Evolutionary conservation across 257 asterid species (phyloP).

Genomic region (Gynochthodes officinalis): DNA sequence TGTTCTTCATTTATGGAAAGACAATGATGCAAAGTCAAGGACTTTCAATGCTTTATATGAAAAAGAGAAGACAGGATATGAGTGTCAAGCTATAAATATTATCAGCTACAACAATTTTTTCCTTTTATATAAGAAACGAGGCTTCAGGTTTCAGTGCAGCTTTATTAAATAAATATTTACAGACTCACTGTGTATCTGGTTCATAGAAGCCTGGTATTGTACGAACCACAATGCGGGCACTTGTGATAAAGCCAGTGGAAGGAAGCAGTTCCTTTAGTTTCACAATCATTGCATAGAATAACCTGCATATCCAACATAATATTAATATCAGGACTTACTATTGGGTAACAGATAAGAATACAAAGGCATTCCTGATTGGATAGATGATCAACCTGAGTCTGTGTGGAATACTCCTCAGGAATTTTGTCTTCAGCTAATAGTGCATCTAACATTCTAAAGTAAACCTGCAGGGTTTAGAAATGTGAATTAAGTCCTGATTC

Average conservation of each 20-base stretch:
- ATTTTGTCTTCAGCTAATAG: constrained; percentile 69
- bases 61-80: background rate
- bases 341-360: background rate
- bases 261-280: constrained; percentile 59
- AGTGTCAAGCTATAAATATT: background rate
- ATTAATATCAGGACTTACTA: constrained; percentile 12
- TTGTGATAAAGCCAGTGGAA: constrained; percentile 86
- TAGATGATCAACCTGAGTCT: constrained; percentile 54
- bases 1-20: background rate
- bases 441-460: constrained; percentile 75
- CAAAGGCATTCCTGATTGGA: constrained; percentile 17
- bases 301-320: constrained; percentile 42
- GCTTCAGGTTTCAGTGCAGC: background rate
- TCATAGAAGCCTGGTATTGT: constrained; percentile 73
- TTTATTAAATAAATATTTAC: constrained; percentile 1
- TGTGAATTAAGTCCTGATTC: background rate
- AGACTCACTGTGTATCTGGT: constrained; percentile 13
- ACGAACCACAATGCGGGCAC: constrained; percentile 77
- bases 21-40: background rate
- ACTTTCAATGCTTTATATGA: background rate
- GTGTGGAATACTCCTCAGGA: constrained; percentile 72
- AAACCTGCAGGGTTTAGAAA: constrained; percentile 46
- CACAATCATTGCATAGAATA: constrained; percentile 89
- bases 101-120: background rate
- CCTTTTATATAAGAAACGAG: too few relatives aligned